Base-by-base conservation (phyloP, 2,329 filamentous ascomycete species). In the Pyrenophora seminiperda region DNA sequence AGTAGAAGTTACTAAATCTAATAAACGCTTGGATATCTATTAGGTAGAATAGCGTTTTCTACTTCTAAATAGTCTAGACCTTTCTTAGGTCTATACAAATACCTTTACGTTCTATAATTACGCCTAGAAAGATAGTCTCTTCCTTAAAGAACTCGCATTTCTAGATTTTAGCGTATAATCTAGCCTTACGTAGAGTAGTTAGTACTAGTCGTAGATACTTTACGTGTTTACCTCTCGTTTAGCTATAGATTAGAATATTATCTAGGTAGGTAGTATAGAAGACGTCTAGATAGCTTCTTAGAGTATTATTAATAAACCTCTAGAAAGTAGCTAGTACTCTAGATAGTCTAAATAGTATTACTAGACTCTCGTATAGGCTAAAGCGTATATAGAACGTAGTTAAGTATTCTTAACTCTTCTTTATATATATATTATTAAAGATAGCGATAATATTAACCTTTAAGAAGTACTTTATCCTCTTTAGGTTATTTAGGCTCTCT, bases 251-350 rank as follows among this genome's bases (percentile, higher is more conserved):
- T n/a, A 45, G 17, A 4, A 45, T 20, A 9, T 38, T 9, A 15
- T 45, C 33, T 18, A 45, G 17, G 24, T 45, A 45, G 5, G 24
- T 7, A 10, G 33, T 45, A 20, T 7, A 45, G 22, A 37, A 30
- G 9, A 37, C 15, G 10, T 45, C 17, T 7, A 45, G 10, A 13
- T 30, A 22, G 10, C 37, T 14, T 18, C 9, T 4, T 13, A 44
- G 13, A 5, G 32, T 37, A 7, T 29, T 10, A 15, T 45, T 45
- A 31, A 45, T 45, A 29, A 29, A 44, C 9, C n/a, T 44, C 14
- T 44, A 18, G 20, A 44, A 44, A 10, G 11, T 29, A n/a, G 15
- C 22, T 30, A 17, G 31, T 18, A 14, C 33, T 14, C 15, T 20
- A 15, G 9, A 19, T 18, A 42, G n/a, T 29, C 40, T 13, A 17